Evolutionary conservation across 176 grass and related monocot species (phyloP).

Genomic region (Eleusine indica): DNA sequence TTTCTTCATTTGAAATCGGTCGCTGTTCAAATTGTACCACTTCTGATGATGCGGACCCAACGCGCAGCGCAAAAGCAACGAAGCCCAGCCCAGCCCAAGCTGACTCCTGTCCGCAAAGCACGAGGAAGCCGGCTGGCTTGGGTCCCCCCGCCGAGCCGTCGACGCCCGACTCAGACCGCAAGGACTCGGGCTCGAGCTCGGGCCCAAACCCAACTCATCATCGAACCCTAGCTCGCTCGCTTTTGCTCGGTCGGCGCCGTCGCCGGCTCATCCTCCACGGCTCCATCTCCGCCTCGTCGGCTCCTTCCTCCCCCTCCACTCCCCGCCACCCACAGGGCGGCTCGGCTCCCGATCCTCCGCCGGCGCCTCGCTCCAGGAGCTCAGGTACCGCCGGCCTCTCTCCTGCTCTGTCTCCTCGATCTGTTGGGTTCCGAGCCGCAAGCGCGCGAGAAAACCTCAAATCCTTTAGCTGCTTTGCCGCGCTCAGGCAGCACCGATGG

Average conservation of each 20-base stretch:
- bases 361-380: conserved; percentile 8
- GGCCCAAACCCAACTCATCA: background rate
- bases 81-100: conserved; percentile 20
- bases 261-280: conserved; percentile 41
- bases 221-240: conserved; percentile 33
- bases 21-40: background rate
- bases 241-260: conserved; percentile 9
- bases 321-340: background rate
- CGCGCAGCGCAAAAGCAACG: background rate
- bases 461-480: background rate
- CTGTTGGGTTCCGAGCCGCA: background rate
- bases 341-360: conserved; percentile 44
- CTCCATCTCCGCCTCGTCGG: conserved; percentile 3
- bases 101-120: background rate
- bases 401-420: background rate
- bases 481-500: background rate
- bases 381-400: background rate
- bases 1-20: background rate
- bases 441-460: background rate
- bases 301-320: conserved; percentile 26
- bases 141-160: conserved; percentile 11
- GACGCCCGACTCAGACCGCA: background rate
- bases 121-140: conserved; percentile 17
- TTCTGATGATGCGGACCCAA: background rate
- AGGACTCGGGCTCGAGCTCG: background rate